A percentile compares a stretch with the other conserved stretches of the same genome.
Evolutionary conservation across 129 eudicot genomes (phyloP).

Genomic region (Escallonia rubra): DNA sequence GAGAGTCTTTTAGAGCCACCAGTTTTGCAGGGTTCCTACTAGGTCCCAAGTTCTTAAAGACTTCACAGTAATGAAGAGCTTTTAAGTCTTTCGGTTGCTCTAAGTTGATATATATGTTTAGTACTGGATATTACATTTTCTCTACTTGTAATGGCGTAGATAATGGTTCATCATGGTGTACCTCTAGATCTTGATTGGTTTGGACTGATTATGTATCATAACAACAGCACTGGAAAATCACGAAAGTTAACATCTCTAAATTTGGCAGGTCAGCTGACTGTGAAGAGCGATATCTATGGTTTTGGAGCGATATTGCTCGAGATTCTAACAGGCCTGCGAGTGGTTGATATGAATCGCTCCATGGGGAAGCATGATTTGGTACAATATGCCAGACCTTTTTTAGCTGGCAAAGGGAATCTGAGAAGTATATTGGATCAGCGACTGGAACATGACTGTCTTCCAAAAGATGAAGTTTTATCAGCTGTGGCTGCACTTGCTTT

Average conservation of each 20-base stretch:
- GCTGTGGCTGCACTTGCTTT: slow-evolving; percentile 14
- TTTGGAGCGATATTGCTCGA: slow-evolving; percentile 40
- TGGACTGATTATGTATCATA: no score
- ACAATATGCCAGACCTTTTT: slow-evolving; percentile 14
- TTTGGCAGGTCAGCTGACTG: slow-evolving; percentile 21
- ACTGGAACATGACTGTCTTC: slow-evolving; percentile 19
- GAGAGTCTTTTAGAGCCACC: no score
- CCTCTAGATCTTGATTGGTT: no score
- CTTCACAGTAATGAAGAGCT: no score
- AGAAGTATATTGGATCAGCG: slow-evolving; percentile 23
- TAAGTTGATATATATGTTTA: no score
- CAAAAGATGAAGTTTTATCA: slow-evolving; percentile 9
- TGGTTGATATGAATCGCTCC: slow-evolving; percentile 1
- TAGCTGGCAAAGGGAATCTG: slow-evolving; percentile 14
- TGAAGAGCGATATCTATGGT: slow-evolving; percentile 38
- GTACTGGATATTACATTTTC: no score
- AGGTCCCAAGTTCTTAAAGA: no score
- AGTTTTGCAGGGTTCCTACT: no score
- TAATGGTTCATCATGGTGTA: no score
- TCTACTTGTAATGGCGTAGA: no score
- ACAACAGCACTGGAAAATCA: background rate
- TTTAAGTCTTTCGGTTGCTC: no score
- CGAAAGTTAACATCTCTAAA: background rate
- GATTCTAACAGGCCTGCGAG: slow-evolving; percentile 20
- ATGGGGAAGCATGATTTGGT: slow-evolving; percentile 5